Evolutionary conservation across 140 eudicot genomes (phyloP), one percentile per base, ranked within the genome.

Genomic region (Erigeron philadelphicus): DNA sequence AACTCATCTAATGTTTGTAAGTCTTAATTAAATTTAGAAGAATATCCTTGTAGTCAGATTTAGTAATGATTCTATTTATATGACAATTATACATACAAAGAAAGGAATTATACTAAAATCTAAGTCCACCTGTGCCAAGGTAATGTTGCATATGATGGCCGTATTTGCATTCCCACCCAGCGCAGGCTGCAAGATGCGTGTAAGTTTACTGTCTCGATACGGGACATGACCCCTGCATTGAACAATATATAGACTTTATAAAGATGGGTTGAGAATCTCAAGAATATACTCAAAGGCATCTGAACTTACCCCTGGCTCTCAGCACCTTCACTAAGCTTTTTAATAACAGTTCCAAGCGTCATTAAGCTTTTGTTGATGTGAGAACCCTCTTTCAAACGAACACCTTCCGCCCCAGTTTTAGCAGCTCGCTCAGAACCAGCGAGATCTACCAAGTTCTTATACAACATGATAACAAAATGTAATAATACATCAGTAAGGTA

Each of bases 371-470:
- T 94, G 54, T 94, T 94, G 49, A 94, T 94, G 81, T 94, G 99
- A 43, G 97, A 89, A 15, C 97, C 99, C 79, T 94, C 99, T 85
- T 94, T 94, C 76, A 94, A 73, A 48, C 97, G 97, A 55, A 83
- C 90, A 74, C 95, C 90, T 79, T 87, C 95, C 45, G 95, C 88
- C 49, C 95, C 95, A 56, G 95, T 83, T 78, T 87, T 87, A 47
- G 95, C 95, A 77, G 90, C 87, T 64, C 95, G 94, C 68, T 94
- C 99, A 64, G 99, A 94, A 41, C 99, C 97, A 79, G 99, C 99
- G 64, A 89, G 87, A 74, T 94, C 99, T 67, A 94, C 99, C 85
- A 89, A 80, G 73, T 94, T 94, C 99, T 94, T 46, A 58, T 31
- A 23, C 12, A 25, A 59, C 72, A 65, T 31, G 7, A 62, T 40